Base-by-base conservation (phyloP, 306 rosid genomes). In the Vigna mungo region DNA sequence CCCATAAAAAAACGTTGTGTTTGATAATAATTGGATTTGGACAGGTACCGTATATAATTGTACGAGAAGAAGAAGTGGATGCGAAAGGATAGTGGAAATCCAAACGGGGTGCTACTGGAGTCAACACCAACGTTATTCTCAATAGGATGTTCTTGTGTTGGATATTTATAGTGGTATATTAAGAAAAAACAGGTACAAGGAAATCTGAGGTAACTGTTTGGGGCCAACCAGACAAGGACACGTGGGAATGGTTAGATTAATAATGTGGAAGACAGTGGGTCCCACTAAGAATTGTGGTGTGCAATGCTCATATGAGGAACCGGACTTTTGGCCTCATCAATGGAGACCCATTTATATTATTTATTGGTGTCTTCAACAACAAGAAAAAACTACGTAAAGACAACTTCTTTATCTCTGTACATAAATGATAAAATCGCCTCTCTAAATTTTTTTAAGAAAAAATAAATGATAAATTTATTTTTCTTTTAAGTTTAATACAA, bases 211-310 rank as follows among this genome's bases (percentile, higher is more conserved):
- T 59, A 76, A 64, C 54, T 70, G 72, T 77, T 71, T 8, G 5
- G 2, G 2, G 12, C 82, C 12, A 84, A 75, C 66, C 2, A 23
- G 0, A 0, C 10, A 0, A 0, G 1, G 17, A 75, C 87, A 48
- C 90, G 80, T 81, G 61, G 80, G 0, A 37, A 7, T 39, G 76
- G 43, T 78, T 68, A 46, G 5, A 83, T 65, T 4, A 16, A 1
- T 4, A 36, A 41, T 86, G 44, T 1, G 41, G 16, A 23, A 73
- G 1, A n/a, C 56, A 1, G 76, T 53, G 83, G 88, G 48, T 49
- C 75, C 90, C 86, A 5, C 4, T 0, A 2, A 64, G n/a, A 25
- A 5, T 11, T 37, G 43, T 37, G 43, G 43, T 37, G 43, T 37
- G 2, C 2, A 1, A 0, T 1, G 10, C 9, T 9, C 2, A 7